Evolutionary conservation across 257 asterid species (phyloP).

Genomic region (Jacaranda copaia): DNA sequence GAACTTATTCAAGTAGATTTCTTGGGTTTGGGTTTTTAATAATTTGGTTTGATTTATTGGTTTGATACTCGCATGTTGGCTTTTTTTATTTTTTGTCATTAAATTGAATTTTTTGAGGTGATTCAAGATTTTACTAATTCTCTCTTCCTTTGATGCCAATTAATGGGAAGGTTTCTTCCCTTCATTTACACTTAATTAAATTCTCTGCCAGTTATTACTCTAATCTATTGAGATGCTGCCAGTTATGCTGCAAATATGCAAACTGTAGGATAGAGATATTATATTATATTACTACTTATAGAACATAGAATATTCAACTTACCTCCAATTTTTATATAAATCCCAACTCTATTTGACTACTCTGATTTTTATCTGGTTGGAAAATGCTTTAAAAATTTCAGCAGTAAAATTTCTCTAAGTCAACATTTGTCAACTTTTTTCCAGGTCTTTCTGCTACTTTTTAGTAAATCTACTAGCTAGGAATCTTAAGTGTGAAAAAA

Average conservation of each 20-base stretch:
- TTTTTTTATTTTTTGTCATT: background rate
- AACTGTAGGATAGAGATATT: too few species aligned
- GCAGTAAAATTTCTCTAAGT: background rate
- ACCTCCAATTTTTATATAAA: slow-evolving; percentile 10
- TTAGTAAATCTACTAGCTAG: background rate
- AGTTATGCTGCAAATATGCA: slow-evolving; percentile 10
- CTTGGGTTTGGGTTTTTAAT: background rate
- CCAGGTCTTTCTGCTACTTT: background rate
- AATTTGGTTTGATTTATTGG: background rate
- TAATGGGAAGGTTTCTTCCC: slow-evolving; percentile 8
- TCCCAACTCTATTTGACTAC: background rate
- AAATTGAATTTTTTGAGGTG: slow-evolving; percentile 4
- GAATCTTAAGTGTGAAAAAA: background rate
- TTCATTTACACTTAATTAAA: slow-evolving; percentile 30
- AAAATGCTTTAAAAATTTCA: background rate
- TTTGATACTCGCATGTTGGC: slow-evolving; percentile 37
- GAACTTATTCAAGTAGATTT: slow-evolving; percentile 11
- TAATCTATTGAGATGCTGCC: slow-evolving; percentile 17
- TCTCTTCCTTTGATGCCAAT: slow-evolving; percentile 8
- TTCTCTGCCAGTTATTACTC: slow-evolving; percentile 30
- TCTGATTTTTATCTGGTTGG: background rate
- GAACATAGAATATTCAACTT: background rate
- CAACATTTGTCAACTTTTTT: background rate
- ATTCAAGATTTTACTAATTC: background rate
- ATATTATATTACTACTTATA: too few species aligned